Conservation (phyloP, 208 protist genomes). For the Lotmaria passim region DNA sequence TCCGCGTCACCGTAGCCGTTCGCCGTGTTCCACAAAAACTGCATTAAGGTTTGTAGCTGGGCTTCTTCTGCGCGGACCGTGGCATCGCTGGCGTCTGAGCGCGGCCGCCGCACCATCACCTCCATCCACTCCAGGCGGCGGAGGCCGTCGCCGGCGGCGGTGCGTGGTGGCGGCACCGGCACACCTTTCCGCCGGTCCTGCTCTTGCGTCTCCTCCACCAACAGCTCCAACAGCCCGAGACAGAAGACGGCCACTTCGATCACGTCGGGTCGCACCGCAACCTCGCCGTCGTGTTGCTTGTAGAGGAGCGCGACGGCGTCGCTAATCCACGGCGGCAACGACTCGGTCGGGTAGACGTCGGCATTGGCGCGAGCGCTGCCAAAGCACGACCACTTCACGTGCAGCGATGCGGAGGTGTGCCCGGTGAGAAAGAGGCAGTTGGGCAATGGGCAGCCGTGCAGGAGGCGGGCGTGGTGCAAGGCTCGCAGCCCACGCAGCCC, state of each 20-base stretch:
- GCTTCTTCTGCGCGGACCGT: not conserved
- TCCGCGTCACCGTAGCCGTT: constrained; percentile 7
- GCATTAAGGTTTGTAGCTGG: constrained; percentile 18
- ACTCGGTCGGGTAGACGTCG: constrained; percentile 38
- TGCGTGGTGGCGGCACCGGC: not conserved
- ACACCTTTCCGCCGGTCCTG: not conserved
- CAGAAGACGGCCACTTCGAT: constrained; percentile 31
- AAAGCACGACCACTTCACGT: constrained; percentile 66
- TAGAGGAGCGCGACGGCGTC: constrained; percentile 17
- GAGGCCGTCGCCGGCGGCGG: not conserved
- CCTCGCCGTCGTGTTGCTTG: not conserved
- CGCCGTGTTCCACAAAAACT: constrained; percentile 27
- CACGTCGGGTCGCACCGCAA: constrained; percentile 2
- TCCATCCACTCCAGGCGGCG: constrained; percentile 27
- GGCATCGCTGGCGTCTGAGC: not conserved
- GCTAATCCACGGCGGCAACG: constrained; percentile 18
- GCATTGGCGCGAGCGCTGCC: constrained; percentile 41
- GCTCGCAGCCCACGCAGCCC: constrained; percentile 45
- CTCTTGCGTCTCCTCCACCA: constrained; percentile 4
- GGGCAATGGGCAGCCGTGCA: constrained; percentile 66
- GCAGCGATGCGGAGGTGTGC: constrained; percentile 13
- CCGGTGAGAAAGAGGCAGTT: constrained; percentile 48
- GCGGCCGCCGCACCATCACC: not conserved
- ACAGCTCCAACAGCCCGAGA: constrained; percentile 23
- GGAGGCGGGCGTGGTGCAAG: constrained; percentile 46